Conservation (phyloP, 2,329 filamentous ascomycete genomes). For the Neopestalotiopsis rosae region DNA sequence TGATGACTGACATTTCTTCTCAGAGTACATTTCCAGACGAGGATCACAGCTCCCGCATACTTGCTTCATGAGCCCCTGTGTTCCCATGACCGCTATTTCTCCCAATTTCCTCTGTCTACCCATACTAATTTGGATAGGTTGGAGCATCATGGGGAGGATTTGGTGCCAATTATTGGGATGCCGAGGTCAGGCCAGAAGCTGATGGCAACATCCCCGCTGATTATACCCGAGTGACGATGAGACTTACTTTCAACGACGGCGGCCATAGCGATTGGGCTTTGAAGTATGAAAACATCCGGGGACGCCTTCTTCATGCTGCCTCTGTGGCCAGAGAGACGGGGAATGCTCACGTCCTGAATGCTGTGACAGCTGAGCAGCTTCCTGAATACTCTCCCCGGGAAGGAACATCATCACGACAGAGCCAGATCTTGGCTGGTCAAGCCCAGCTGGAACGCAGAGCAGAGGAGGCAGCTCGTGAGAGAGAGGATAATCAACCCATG, state of each 20-base stretch:
- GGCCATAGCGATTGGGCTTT: conserved; percentile 92
- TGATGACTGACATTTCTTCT: neutral
- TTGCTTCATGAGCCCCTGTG: neutral
- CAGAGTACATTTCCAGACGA: neutral
- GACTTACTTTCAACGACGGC: conserved; percentile 90
- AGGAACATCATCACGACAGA: conserved; percentile 28
- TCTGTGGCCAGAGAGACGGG: conserved; percentile 75
- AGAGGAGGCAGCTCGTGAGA: conserved; percentile 30
- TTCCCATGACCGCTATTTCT: neutral
- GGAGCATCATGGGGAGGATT: conserved; percentile 83
- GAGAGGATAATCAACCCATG: conserved; percentile 40
- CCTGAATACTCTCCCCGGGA: conserved; percentile 79
- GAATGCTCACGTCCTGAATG: conserved; percentile 51
- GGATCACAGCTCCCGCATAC: too few species aligned
- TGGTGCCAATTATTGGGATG: conserved; percentile 82
- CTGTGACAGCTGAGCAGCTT: conserved; percentile 82
- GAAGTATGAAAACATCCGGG: conserved; percentile 82
- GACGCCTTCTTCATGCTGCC: conserved; percentile 80
- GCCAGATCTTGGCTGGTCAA: conserved; percentile 28
- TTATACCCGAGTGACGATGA: conserved; percentile 76
- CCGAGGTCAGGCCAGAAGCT: conserved; percentile 77
- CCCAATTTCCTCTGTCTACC: neutral
- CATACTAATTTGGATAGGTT: conserved; percentile 4
- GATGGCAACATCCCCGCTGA: conserved; percentile 82
- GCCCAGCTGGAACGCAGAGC: conserved; percentile 28